Evolutionary conservation across 2,329 filamentous ascomycete species (phyloP), one percentile per base, ranked within the genome.

Genomic region (Ustulina deusta): DNA sequence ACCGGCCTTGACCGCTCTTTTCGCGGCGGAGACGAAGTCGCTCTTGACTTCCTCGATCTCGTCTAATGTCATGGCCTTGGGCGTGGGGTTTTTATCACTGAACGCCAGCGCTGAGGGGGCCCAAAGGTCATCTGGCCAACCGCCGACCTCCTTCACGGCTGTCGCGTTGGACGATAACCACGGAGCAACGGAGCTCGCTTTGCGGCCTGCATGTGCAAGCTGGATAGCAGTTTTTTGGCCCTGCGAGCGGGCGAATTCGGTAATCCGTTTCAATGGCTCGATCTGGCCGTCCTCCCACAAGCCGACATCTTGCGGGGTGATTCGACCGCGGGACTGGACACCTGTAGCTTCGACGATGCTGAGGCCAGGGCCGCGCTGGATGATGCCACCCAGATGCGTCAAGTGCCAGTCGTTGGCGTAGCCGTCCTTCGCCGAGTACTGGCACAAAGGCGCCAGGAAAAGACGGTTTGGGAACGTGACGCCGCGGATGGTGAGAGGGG

Each of bases 271-370:
- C 13, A 83, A 69, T 0, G 77, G 76, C 32, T 85, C 89, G 60
- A 91, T 87, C 70, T 94, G 92, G 0, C 84, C 86, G 75, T 94
- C 91, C 59, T 89, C 85, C 91, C 91, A 94, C 5, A 94, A 78
- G 0, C 91, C 90, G 13, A 78, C 76, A 71, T 91, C 87, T 71
- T 92, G 83, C 0, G 91, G 91, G 0, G 91, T 92, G 79, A 94
- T 93, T 15, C 92, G 85, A 3, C 92, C 91, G 71, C 91, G 85
- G 0, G 90, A 80, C 1, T 86, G 82, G 0, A 94, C 89, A 1
- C 89, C 83, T 0, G 91, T 92, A 0, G 91, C 90, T 79, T 94
- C 92, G 13, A 92, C 79, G 68, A 92, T 85, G 15, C 89, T 78
- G 2, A 94, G 79, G 0, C 90, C 91, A 0, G 92, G 75, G 38